Conservation (phyloP, 2,329 filamentous ascomycete species). For the Aspergillus ibericus region DNA sequence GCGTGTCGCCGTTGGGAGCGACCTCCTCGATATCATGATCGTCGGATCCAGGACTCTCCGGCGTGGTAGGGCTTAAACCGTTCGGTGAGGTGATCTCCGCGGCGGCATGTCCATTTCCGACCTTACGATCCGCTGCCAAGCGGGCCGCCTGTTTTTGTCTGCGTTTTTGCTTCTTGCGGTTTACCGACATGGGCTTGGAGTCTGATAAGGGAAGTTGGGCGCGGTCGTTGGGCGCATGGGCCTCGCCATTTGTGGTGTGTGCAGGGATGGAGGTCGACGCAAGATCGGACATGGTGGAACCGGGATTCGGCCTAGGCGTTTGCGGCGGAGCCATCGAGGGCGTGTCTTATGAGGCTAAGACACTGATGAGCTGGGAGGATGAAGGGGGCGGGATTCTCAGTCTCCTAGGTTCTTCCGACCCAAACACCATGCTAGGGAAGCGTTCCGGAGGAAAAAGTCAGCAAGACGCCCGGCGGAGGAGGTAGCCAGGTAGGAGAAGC, state of each 20-base stretch:
- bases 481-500: conserved; percentile 6
- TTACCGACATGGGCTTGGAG: conserved; percentile 57
- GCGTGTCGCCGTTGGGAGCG: conserved; percentile 53
- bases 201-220: conserved; percentile 15
- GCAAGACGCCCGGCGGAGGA: conserved; percentile 5
- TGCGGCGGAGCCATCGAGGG: conserved; percentile 19
- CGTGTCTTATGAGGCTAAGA: conserved; percentile 8
- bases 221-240: conserved; percentile 21
- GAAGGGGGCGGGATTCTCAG: conserved; percentile 1
- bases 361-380: neutral
- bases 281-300: conserved; percentile 31
- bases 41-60: conserved; percentile 29
- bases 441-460: conserved; percentile 14
- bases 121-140: conserved; percentile 58
- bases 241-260: conserved; percentile 31
- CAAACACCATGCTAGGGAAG: conserved; percentile 18
- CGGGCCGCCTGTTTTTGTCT: conserved; percentile 79
- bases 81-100: conserved; percentile 34
- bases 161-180: conserved; percentile 94
- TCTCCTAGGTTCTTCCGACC: conserved; percentile 15
- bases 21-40: conserved; percentile 33
- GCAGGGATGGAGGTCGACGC: conserved; percentile 26
- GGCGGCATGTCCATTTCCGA: conserved; percentile 29
- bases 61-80: conserved; percentile 33
- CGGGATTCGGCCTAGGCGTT: conserved; percentile 24